Conservation (phyloP, 2,329 filamentous ascomycete species). For the Botrytis elliptica region DNA sequence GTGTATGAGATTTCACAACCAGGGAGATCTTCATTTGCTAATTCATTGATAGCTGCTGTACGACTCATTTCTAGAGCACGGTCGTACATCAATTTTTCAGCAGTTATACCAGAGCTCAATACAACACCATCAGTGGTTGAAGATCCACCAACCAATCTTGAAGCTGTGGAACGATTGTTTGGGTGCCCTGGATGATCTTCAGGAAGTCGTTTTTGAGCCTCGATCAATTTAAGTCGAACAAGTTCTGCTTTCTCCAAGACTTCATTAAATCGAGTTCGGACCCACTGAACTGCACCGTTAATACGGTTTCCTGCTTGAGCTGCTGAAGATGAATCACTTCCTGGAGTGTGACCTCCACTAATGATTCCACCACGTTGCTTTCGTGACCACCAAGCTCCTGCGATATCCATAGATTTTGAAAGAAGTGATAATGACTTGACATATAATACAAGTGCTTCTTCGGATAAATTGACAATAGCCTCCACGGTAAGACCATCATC, state of each 20-base stretch:
- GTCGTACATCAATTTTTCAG: constrained; percentile 97
- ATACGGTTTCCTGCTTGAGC: constrained; percentile 60
- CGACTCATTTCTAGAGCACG: constrained; percentile 96
- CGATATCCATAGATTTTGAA: constrained; percentile 93
- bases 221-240: constrained; percentile 81
- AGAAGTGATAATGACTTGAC: constrained; percentile 90
- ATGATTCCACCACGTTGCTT: constrained; percentile 65
- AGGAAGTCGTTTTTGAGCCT: constrained; percentile 81
- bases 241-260: constrained; percentile 95
- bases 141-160: constrained; percentile 46
- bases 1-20: constrained; percentile 92
- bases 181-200: constrained; percentile 84
- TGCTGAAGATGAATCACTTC: constrained; percentile 44
- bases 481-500: constrained; percentile 81
- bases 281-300: constrained; percentile 94
- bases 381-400: constrained; percentile 85
- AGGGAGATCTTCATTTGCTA: constrained; percentile 81
- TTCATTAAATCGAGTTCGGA: constrained; percentile 91
- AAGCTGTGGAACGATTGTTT: constrained; percentile 65
- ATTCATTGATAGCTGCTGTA: constrained; percentile 90
- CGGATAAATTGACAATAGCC: constrained; percentile 80
- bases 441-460: constrained; percentile 93
- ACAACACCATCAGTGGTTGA: constrained; percentile 74
- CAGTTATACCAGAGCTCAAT: constrained; percentile 84
- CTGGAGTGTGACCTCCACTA: constrained; percentile 45